These are phyloP conservation scores for Sungouiozyma intestinalis DNA, from an alignment of 805 yeast species.

Conservation along the genomic window DNA sequence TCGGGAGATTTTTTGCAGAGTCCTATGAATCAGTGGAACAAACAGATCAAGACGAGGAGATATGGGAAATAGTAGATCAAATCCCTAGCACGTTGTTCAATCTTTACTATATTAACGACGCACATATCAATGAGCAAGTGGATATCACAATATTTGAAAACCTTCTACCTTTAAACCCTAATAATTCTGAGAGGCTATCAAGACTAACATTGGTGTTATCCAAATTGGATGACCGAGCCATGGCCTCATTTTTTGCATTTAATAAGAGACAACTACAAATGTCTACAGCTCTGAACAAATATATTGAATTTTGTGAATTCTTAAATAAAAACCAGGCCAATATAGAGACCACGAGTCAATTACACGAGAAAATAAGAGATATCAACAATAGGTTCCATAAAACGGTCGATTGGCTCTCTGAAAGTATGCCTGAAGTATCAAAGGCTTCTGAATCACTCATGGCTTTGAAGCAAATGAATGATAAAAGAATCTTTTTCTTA, in stretches of 20 bases:
- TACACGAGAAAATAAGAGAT: slow-evolving; percentile 16
- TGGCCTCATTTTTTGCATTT: slow-evolving; percentile 57
- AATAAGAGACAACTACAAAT: slow-evolving; percentile 57
- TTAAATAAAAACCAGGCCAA: slow-evolving; percentile 21
- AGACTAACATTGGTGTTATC: slow-evolving; percentile 42
- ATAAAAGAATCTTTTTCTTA: slow-evolving; percentile 48
- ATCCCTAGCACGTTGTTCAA: slow-evolving; percentile 61
- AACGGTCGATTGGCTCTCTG: slow-evolving; percentile 51
- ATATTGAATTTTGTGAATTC: slow-evolving; percentile 38
- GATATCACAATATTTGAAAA: slow-evolving; percentile 52
- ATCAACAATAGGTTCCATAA: slow-evolving; percentile 36
- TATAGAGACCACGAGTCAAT: slow-evolving; percentile 10
- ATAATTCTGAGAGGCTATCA: slow-evolving; percentile 37
- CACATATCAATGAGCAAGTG: slow-evolving; percentile 50
- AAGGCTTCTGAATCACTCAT: slow-evolving; percentile 42
- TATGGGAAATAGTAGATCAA: slow-evolving; percentile 24
- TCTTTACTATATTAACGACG: slow-evolving; percentile 65
- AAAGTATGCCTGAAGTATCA: slow-evolving; percentile 42
- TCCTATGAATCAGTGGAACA: slow-evolving; percentile 27
- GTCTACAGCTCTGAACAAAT: slow-evolving; percentile 40
- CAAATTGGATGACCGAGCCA: slow-evolving; percentile 45
- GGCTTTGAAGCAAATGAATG: slow-evolving; percentile 44
- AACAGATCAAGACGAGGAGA: slow-evolving; percentile 12
- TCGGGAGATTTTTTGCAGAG: slow-evolving; percentile 46
- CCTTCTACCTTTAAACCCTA: slow-evolving; percentile 45